A percentile compares a stretch with the other conserved stretches of the same genome.
phyloP scores from a whole-genome alignment of 129 eudicot genomes.

The Flaveria ramosissima region DNA sequence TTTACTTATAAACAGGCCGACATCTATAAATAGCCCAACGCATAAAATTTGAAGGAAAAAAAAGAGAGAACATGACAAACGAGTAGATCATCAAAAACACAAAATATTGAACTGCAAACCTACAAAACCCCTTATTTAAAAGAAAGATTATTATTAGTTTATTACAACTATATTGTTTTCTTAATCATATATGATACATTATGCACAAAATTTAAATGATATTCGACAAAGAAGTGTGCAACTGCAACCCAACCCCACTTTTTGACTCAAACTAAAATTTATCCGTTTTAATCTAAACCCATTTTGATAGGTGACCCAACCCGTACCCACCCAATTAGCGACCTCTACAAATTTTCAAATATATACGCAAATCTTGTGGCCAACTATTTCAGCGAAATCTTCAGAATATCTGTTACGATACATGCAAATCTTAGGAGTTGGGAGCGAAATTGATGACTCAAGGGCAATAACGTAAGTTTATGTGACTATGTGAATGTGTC shows the following conservation, averaged over 20 bases:
- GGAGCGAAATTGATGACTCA: not conserved
- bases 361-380: not conserved
- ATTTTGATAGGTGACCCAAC: not conserved
- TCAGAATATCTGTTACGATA: not conserved
- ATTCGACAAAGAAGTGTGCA: not conserved
- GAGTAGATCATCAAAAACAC: not conserved
- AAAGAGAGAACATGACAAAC: not conserved
- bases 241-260: not conserved
- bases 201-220: not conserved
- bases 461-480: not conserved
- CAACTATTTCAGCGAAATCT: not conserved
- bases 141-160: not conserved
- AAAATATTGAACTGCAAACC: not conserved
- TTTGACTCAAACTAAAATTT: not conserved
- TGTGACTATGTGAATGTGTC: too few relatives aligned
- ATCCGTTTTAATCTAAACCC: not conserved
- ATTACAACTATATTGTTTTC: not conserved
- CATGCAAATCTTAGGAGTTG: slow-evolving; percentile 14
- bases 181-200: not conserved
- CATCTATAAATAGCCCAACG: not conserved
- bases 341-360: not conserved
- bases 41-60: not conserved
- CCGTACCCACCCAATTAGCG: not conserved
- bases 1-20: not conserved
- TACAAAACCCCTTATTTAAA: not conserved